A percentile compares a stretch with the other conserved stretches of the same genome.
Conservation (phyloP, 73 alveolate genomes). For the Paramecium biaurelia region DNA sequence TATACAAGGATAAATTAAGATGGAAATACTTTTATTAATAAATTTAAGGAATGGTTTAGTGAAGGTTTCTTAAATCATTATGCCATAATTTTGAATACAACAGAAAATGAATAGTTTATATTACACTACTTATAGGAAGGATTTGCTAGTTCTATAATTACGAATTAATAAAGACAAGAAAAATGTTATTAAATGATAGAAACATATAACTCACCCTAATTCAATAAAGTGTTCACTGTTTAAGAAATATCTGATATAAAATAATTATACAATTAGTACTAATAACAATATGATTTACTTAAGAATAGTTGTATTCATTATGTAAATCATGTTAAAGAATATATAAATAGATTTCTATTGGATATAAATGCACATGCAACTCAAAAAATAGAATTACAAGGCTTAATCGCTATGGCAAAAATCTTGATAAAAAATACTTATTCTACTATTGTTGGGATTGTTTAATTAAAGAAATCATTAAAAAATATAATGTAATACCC, state of each 20-base stretch:
- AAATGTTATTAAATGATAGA: too few species aligned
- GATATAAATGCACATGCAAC: background rate
- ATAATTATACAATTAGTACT: too few species aligned
- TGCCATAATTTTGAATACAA: background rate
- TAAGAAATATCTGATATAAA: background rate
- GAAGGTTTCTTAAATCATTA: background rate
- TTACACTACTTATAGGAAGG: background rate
- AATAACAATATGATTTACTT: too few species aligned
- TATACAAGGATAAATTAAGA: background rate
- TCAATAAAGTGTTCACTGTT: background rate
- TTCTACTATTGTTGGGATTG: too few species aligned
- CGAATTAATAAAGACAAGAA: background rate
- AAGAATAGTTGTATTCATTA: background rate
- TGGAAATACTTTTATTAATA: background rate
- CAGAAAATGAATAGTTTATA: background rate
- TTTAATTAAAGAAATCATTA: too few species aligned
- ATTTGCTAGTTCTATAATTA: background rate
- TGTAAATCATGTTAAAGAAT: background rate
- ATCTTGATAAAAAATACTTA: too few species aligned
- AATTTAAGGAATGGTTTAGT: background rate
- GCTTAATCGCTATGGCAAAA: too few species aligned
- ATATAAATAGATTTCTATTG: background rate
- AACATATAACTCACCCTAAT: background rate
- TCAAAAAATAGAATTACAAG: background rate
- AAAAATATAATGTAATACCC: too few species aligned